These are phyloP conservation scores for Gaillardinia entomophila DNA, from an alignment of 805 yeast genomes.

Conservation along the genomic window DNA sequence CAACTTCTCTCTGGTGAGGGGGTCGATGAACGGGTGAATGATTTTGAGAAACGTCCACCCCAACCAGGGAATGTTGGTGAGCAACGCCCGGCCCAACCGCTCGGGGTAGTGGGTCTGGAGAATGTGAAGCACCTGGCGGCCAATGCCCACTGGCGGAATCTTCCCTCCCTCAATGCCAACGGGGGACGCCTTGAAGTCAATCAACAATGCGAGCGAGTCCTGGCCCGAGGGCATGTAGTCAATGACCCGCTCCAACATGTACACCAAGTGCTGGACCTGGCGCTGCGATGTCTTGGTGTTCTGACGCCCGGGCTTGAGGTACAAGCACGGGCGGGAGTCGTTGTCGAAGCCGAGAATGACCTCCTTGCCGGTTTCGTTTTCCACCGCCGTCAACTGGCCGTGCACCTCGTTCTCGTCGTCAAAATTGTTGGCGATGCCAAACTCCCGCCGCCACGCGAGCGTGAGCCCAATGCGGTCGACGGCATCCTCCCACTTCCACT, in stretches of 20 bases:
- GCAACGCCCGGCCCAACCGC: constrained; percentile 84
- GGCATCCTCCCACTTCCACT: constrained; percentile 74
- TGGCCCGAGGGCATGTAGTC: constrained; percentile 97
- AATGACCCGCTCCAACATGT: constrained; percentile 85
- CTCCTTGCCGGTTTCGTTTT: constrained; percentile 90
- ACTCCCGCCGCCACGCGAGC: constrained; percentile 89
- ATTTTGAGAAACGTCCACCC: constrained; percentile 90
- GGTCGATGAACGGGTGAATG: constrained; percentile 94
- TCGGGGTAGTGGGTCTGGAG: constrained; percentile 97
- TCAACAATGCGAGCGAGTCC: constrained; percentile 84
- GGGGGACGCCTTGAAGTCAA: constrained; percentile 85
- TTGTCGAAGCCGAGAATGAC: constrained; percentile 87
- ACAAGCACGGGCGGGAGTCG: constrained; percentile 85
- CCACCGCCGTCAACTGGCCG: constrained; percentile 50
- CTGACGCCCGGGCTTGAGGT: constrained; percentile 91
- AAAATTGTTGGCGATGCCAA: constrained; percentile 50
- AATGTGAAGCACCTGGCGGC: constrained; percentile 88
- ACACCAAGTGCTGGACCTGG: constrained; percentile 95
- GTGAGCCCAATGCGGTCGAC: constrained; percentile 71
- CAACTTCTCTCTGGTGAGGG: constrained; percentile 87
- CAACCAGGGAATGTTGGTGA: constrained; percentile 89
- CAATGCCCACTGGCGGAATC: constrained; percentile 83
- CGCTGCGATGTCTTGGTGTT: constrained; percentile 85
- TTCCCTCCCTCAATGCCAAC: constrained; percentile 53
- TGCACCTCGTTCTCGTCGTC: constrained; percentile 47